Base-by-base conservation (phyloP, 805 yeast genomes). In the Saturnispora bothae region DNA sequence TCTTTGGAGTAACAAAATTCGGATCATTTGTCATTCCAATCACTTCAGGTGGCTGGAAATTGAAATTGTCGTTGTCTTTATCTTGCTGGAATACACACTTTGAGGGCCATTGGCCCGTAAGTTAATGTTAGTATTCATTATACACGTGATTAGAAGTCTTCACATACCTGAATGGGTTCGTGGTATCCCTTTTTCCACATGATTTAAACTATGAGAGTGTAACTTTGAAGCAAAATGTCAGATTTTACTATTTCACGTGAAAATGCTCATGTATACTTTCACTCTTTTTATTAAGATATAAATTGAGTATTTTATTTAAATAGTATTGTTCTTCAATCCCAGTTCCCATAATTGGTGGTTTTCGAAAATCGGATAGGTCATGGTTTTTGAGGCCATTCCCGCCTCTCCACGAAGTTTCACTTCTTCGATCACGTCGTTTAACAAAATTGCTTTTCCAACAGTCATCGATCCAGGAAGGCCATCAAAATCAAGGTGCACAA, bases 381-480 rank as follows among this genome's bases (percentile, higher is more conserved):
- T 56, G 0, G 77, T 78, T 42, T 68, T 71, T 32, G 62, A 59
- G 40, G 59, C 54, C 52, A 74, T 80, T 12, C 88, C 89, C 17
- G 70, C 69, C 2, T 64, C 52, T 3, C 78, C 73, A 32, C 69
- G 56, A 39, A 67, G 59, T 25, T 63, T 59, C 43, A 92, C 60
- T 41, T 76, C 77, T 25, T 83, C 94, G 39, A 92, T 78, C 1
- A 86, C 70, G 43, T 83, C 94, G 41, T 83, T 94, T 31, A 92
- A 58, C 20, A 86, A 60, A 16, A 84, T 66, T 1, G 96, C 95
- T 50, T 81, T 82, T 2, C 97, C 97, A 2, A 69, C 71, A 5
- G 73, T 59, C 50, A 83, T 69, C 33, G 94, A 75, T 46, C 70
- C 69, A 33, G 85, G 76, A 39, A 79, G 50, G 1, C 92, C 83